Base-by-base conservation (phyloP, 495 filamentous ascomycete species). In the Gamarada debralockiae region DNA sequence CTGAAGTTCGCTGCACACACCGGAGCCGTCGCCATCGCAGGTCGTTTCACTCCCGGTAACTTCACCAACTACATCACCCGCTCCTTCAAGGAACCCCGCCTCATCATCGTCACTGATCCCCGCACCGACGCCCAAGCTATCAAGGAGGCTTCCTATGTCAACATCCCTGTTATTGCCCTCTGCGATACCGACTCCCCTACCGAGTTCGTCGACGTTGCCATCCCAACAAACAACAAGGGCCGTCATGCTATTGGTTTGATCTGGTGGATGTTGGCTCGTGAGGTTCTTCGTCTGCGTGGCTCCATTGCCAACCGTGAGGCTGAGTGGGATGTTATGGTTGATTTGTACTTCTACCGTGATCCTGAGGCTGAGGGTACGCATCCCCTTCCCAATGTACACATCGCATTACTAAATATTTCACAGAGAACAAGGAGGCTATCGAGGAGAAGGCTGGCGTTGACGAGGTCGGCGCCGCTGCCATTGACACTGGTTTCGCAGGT, bases 41-140 rank as follows among this genome's bases (percentile, higher is more conserved):
- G 93, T 79, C 92, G 93, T 73, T 98, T 98, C 85, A 98, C 93
- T 68, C 93, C 93, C 67, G 93, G 93, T 82, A 96, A 95, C 74
- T 98, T 98, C 87, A 98, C 93, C 82, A 98, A 98, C 80, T 98
- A 98, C 88, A 98, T 97, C 85, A 98, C 93, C 73, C 95, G 93
- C 70, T 97, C 93, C 65, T 98, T 98, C 88, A 97, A 97, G 86
- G 93, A 98, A 79, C 93, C 93, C 68, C 95, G 93, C 71, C 84
- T 98, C 64, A 97, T 98, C 82, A 83, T 98, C 72, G 93, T 98
- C 69, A 98, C 93, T 73, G 93, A 98, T 72, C 93, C 93, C 65
- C 95, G 95, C 78, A 98, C 95, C 78, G 93, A 98, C 64, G 87
- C 95, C 67, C 93, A 98, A 82, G 93, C 93, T 67, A 97, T 98